phyloP scores from a whole-genome alignment of 208 protist genomes.

The Kentomonas sorsogonicus region DNA sequence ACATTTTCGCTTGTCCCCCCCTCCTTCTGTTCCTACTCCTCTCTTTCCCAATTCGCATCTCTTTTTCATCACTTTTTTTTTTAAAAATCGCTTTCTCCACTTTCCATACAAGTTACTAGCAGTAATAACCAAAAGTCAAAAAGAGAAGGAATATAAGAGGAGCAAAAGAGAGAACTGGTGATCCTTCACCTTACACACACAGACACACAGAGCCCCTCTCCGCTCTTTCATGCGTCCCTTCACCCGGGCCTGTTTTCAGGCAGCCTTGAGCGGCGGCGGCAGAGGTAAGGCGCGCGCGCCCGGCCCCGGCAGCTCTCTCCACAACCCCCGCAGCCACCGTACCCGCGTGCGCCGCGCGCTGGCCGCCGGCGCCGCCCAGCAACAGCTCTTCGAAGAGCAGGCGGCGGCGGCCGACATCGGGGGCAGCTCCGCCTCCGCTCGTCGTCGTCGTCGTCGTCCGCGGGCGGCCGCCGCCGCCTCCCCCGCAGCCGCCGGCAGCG shows the following conservation, averaged over 20 bases:
- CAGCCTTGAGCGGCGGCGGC: constrained; percentile 1
- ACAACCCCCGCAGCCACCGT: constrained; percentile 64
- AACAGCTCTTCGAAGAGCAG: constrained; percentile 47
- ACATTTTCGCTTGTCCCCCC: background rate
- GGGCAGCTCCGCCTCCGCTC: background rate
- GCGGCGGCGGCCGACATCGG: constrained; percentile 54
- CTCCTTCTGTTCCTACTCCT: too few species aligned
- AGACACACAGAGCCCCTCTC: background rate
- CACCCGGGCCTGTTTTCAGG: too few species aligned
- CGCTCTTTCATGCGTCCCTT: too few species aligned
- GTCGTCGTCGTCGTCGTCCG: background rate
- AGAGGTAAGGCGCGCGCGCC: constrained; percentile 13
- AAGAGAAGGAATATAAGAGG: too few species aligned
- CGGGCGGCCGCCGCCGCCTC: constrained; percentile 1
- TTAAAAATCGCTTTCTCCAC: too few species aligned
- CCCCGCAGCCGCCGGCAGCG: constrained; percentile 39
- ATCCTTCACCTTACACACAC: too few species aligned
- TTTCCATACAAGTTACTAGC: too few species aligned
- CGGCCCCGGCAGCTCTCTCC: constrained; percentile 56
- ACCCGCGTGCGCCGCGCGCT: constrained; percentile 37
- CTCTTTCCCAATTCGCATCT: too few species aligned
- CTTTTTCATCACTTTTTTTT: too few species aligned
- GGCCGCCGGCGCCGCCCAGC: constrained; percentile 18
- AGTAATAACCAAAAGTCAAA: too few species aligned
- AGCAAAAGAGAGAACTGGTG: too few species aligned